These are phyloP conservation scores for Magnusiomyces suaveolens DNA, from an alignment of 1,139 yeast species.

Conservation along the genomic window DNA sequence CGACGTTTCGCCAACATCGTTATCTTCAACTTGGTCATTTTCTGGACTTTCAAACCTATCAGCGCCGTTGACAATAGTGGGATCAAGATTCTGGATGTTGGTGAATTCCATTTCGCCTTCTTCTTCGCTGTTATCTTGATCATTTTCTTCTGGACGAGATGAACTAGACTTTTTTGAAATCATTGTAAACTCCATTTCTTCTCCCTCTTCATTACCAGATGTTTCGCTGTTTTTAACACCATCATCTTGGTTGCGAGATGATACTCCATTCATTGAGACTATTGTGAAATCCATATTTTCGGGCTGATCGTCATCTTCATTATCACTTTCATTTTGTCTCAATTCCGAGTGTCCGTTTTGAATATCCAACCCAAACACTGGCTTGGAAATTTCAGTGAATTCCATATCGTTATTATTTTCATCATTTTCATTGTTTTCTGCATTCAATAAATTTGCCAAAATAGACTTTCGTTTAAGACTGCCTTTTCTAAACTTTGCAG, in stretches of 20 bases:
- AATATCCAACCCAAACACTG: not conserved
- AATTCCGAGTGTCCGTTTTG: too few relatives aligned
- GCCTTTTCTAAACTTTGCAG: not conserved
- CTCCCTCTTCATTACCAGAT: conserved; percentile 4
- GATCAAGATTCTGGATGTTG: not conserved
- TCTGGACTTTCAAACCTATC: not conserved
- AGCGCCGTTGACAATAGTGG: conserved; percentile 1
- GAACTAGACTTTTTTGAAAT: conserved; percentile 5
- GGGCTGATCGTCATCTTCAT: conserved; percentile 15
- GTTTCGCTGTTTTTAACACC: not conserved
- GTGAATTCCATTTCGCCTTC: conserved; percentile 12
- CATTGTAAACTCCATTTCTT: conserved; percentile 17
- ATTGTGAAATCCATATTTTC: conserved; percentile 14
- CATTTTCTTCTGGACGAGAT: conserved; percentile 4
- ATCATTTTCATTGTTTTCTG: not conserved
- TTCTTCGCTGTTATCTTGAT: conserved; percentile 6
- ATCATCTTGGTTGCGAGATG: not conserved
- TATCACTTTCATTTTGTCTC: too few relatives aligned
- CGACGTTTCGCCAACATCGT: not conserved
- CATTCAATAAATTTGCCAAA: not conserved
- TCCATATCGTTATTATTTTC: not conserved
- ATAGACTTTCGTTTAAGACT: not conserved
- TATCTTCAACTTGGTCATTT: not conserved
- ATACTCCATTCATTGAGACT: not conserved
- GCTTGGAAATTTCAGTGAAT: not conserved